phyloP scores from a whole-genome alignment of 2,329 filamentous ascomycete genomes.

The Ascochyta rabiei region DNA sequence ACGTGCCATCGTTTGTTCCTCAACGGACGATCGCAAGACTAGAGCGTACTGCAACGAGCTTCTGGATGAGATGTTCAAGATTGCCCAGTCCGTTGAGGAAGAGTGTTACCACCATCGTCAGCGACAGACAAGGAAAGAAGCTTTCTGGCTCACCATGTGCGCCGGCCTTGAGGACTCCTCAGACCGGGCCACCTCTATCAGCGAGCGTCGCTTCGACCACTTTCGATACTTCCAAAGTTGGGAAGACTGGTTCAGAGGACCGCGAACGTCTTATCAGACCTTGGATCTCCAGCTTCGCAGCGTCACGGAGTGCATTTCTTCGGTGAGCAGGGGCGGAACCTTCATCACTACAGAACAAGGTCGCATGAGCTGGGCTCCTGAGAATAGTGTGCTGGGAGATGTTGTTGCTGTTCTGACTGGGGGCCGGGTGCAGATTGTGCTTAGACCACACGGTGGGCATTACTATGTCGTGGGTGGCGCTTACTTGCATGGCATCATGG shows the following conservation, averaged over 20 bases:
- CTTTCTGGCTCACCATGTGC: conserved; percentile 11
- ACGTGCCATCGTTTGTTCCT: conserved; percentile 3
- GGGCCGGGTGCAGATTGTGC: neutral
- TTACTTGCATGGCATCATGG: conserved; percentile 11
- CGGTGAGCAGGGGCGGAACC: conserved; percentile 6
- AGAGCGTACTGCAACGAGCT: neutral
- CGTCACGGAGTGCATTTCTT: conserved; percentile 2
- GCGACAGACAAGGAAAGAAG: conserved; percentile 5
- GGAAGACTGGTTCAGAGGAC: conserved; percentile 10
- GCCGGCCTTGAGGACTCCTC: neutral
- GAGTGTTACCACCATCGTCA: neutral
- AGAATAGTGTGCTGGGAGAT: conserved; percentile 1
- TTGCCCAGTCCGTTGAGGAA: neutral
- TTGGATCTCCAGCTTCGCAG: neutral
- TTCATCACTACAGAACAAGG: neutral
- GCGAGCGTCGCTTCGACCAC: neutral
- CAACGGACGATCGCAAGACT: conserved; percentile 8
- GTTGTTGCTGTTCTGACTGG: conserved; percentile 1
- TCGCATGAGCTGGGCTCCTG: conserved; percentile 5
- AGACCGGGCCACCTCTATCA: neutral
- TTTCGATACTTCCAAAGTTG: neutral
- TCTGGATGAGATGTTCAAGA: conserved; percentile 2
- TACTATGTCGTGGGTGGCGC: conserved; percentile 5
- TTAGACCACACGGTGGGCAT: neutral
- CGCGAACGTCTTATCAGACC: conserved; percentile 1